Conservation (phyloP, 2,329 filamentous ascomycete genomes). For the Alternaria angustiovoidea region DNA sequence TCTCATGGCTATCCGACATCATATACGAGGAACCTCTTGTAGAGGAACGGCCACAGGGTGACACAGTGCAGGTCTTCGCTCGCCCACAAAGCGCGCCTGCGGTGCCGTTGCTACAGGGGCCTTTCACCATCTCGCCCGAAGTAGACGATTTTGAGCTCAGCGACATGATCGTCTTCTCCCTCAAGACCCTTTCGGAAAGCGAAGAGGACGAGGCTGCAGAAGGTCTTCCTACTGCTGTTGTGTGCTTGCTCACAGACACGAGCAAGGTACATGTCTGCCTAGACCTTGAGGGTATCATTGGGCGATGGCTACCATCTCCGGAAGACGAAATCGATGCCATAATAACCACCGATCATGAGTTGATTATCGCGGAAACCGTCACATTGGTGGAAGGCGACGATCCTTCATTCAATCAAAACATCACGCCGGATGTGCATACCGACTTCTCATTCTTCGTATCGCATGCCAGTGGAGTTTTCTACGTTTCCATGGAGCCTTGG, state of each 20-base stretch:
- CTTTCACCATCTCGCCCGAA: constrained; percentile 63
- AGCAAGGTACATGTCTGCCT: constrained; percentile 67
- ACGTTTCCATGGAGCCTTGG: constrained; percentile 66
- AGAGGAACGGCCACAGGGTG: constrained; percentile 52
- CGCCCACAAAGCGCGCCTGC: constrained; percentile 63
- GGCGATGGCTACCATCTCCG: constrained; percentile 66
- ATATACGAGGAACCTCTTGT: constrained; percentile 59
- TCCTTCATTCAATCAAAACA: constrained; percentile 59
- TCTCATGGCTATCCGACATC: constrained; percentile 63
- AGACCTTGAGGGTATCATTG: constrained; percentile 68
- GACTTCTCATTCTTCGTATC: constrained; percentile 68
- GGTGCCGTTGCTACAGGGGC: constrained; percentile 69
- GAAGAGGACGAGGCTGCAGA: constrained; percentile 58
- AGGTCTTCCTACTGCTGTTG: constrained; percentile 63
- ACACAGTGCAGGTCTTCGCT: constrained; percentile 61
- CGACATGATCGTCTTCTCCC: constrained; percentile 66
- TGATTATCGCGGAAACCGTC: constrained; percentile 55
- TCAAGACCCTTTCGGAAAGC: constrained; percentile 59
- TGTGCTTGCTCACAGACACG: constrained; percentile 65
- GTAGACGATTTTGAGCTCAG: constrained; percentile 65
- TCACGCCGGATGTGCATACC: constrained; percentile 64
- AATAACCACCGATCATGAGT: constrained; percentile 35
- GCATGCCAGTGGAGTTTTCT: constrained; percentile 61
- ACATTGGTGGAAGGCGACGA: constrained; percentile 34
- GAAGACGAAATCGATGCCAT: constrained; percentile 31